Conservation (phyloP, 345 rosid species). For the Rhodomyrtus tomentosa region DNA sequence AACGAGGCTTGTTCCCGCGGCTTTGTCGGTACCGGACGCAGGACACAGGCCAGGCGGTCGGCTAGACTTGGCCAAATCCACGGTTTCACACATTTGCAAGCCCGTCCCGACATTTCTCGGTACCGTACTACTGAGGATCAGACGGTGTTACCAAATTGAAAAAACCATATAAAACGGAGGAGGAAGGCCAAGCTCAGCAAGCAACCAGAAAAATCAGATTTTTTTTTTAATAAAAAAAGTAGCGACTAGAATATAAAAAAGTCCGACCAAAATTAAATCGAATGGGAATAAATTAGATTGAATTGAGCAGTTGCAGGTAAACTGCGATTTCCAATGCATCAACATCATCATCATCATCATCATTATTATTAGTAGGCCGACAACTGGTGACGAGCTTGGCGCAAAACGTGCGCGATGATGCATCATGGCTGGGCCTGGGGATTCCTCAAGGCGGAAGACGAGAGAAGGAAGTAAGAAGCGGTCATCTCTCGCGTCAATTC, state of each 20-base stretch:
- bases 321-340: neutral
- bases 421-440: neutral
- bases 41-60: too few relatives aligned
- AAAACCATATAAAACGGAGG: neutral
- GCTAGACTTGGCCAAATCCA: neutral
- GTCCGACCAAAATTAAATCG: neutral
- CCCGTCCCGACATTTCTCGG: neutral
- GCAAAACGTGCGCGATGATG: neutral
- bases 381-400: neutral
- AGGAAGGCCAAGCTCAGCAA: neutral
- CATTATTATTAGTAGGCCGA: too few relatives aligned
- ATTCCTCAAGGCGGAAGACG: neutral
- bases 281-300: neutral
- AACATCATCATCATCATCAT: too few relatives aligned
- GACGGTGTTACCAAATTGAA: neutral
- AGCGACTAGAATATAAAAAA: neutral
- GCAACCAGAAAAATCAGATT: neutral
- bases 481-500: neutral
- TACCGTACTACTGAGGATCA: neutral
- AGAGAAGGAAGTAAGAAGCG: neutral
- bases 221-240: too few relatives aligned
- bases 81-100: neutral
- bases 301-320: neutral
- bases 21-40: too few relatives aligned
- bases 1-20: too few relatives aligned